Base-by-base conservation (phyloP, 345 rosid species). In the Syzygium aqueum region DNA sequence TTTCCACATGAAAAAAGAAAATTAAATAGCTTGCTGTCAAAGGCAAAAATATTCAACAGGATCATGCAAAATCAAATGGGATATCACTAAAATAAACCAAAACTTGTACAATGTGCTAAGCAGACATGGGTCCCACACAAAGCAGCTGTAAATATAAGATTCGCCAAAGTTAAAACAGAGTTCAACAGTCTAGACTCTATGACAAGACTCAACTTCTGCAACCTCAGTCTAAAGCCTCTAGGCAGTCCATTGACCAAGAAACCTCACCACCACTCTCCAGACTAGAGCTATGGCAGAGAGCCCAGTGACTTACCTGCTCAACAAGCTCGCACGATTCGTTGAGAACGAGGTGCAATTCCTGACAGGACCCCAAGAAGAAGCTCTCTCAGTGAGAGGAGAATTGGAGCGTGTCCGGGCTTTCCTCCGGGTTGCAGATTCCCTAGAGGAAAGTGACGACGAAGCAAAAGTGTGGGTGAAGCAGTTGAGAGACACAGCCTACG, bases 391-490 rank as follows among this genome's bases (percentile, higher is more conserved):
- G 65, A 80, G 88, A 87, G 87, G 54, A 22, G 92, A 91, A 50
- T 12, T 91, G 28, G 89, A 89, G 89, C 88, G 89, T 14, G 12
- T 86, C 51, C 86, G 53, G 73, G 89, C 88, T 8, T 86, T 90
- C 86, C 86, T 92, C 50, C 86, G 87, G 86, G 87, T 85, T 16
- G 89, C 91, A 84, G 91, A 92, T 57, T 49, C 87, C 16, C 57
- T 86, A 17, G 90, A 84, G 30, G 87, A 91, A 22, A 86, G 57
- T 3, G 90, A 90, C 1, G 87, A 84, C 2, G 86, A 80, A 8
- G 88, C 89, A 46, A 91, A 52, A 21, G 86, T 87, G 0, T 91
- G 92, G 93, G 90, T 92, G 23, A 87, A 89, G 87, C 91, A 90
- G 83, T 51, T 90, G n/a, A 88, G 91, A 63, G 87, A 90, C 16